These are phyloP conservation scores for Podospora pseudocomata DNA, from an alignment of 495 filamentous ascomycete species.

Conservation along the genomic window DNA sequence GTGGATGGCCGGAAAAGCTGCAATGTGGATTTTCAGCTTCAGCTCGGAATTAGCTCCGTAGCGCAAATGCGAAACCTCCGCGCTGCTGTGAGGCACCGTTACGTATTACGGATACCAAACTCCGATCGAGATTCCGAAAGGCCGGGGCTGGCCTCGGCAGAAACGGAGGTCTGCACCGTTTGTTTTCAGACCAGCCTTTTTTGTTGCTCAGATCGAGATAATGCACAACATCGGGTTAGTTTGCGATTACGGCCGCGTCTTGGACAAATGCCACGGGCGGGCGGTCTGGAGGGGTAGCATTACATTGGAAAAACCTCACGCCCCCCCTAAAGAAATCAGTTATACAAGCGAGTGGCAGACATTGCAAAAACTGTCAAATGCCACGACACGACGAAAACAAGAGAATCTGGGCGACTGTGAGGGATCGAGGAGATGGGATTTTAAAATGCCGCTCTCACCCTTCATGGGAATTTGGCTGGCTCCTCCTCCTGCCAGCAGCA, in stretches of 20 bases:
- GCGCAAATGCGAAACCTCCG: background rate
- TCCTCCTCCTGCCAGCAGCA: background rate
- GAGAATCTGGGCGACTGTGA: background rate
- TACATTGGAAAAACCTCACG: background rate
- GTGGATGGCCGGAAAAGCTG: background rate
- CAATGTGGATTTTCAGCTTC: background rate
- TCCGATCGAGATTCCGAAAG: background rate
- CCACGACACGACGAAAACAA: background rate
- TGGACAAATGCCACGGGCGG: background rate
- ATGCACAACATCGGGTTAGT: constrained; percentile 4
- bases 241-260: background rate
- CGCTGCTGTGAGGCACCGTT: background rate
- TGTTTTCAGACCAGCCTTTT: background rate
- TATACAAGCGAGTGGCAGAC: background rate
- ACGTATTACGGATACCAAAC: background rate
- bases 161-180: background rate
- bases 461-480: constrained; percentile 15
- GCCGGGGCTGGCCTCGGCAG: background rate
- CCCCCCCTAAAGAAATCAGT: background rate
- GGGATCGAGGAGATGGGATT: background rate
- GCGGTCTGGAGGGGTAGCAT: background rate
- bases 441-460: constrained; percentile 13
- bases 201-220: constrained; percentile 3
- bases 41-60: background rate
- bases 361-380: background rate